Percentiles rank a stretch among this genome's conserved stretches.
Evolutionary conservation across 2,329 filamentous ascomycete genomes (phyloP).

Genomic region (Ascochyta pisi): DNA sequence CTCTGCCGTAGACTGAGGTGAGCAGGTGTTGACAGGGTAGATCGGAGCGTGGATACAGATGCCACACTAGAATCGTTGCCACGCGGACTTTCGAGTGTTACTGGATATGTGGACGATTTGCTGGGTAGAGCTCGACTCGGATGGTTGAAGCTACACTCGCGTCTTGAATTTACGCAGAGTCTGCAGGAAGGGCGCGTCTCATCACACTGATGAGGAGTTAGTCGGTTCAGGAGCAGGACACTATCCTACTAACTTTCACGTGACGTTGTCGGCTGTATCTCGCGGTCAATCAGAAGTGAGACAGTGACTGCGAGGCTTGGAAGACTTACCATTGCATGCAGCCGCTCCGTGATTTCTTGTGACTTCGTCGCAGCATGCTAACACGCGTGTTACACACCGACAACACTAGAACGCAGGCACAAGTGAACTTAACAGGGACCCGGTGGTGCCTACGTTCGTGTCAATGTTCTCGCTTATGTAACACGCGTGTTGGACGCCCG

Average conservation of each 20-base stretch:
- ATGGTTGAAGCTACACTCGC: conserved; percentile 9
- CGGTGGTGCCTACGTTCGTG: not conserved
- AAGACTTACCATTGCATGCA: conserved; percentile 30
- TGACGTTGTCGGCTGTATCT: conserved; percentile 26
- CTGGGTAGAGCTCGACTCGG: no score
- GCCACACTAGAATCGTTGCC: no score
- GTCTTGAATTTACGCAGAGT: conserved; percentile 27
- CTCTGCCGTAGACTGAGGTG: no score
- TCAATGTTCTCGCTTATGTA: conserved; percentile 13
- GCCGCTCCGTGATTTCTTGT: conserved; percentile 30
- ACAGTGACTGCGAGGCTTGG: not conserved
- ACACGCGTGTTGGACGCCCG: conserved; percentile 18
- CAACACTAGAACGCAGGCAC: not conserved
- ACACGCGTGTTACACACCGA: conserved; percentile 22
- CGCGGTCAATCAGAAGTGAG: no score
- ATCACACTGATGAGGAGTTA: conserved; percentile 21
- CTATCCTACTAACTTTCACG: conserved; percentile 21
- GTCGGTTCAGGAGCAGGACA: no score
- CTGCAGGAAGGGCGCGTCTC: conserved; percentile 26
- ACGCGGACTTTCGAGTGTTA: no score
- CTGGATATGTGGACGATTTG: no score
- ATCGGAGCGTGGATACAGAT: no score
- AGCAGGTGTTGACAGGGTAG: no score
- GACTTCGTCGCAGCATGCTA: conserved; percentile 31
- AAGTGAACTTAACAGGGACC: not conserved